Evolutionary conservation across 2,329 filamentous ascomycete species (phyloP).

Genomic region (Trichophyton equinum): DNA sequence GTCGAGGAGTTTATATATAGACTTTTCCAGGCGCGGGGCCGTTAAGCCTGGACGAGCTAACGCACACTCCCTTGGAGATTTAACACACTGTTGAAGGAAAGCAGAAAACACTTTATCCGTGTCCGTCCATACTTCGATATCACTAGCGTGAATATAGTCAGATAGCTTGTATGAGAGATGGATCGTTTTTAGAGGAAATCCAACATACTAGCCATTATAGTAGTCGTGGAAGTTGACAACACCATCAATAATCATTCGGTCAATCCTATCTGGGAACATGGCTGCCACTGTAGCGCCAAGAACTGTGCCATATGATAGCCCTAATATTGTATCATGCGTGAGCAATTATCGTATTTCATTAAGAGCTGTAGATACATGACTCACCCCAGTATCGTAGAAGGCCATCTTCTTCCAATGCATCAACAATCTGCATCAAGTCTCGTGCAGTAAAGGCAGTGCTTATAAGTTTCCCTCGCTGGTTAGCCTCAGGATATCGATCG

Average conservation of each 20-base stretch:
- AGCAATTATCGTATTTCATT: not conserved
- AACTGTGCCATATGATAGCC: slow-evolving; percentile 20
- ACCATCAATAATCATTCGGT: slow-evolving; percentile 28
- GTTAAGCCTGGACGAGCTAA: slow-evolving; percentile 22
- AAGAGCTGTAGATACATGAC: not conserved
- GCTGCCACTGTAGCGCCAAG: slow-evolving; percentile 23
- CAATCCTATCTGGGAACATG: slow-evolving; percentile 32
- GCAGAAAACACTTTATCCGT: slow-evolving; percentile 18
- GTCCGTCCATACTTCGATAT: slow-evolving; percentile 17
- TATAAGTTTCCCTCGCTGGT: slow-evolving; percentile 24
- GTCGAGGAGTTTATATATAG: slow-evolving; percentile 13
- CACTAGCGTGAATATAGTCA: slow-evolving; percentile 11
- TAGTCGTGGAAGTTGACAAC: slow-evolving; percentile 19
- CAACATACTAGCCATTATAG: slow-evolving; percentile 11
- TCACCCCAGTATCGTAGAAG: slow-evolving; percentile 30
- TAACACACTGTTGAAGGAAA: slow-evolving; percentile 19
- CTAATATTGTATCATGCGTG: slow-evolving; percentile 23
- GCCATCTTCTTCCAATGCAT: slow-evolving; percentile 31
- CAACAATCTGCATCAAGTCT: slow-evolving; percentile 34
- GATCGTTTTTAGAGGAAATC: not conserved
- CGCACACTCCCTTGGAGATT: slow-evolving; percentile 25
- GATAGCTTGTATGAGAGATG: not conserved
- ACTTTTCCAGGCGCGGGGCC: slow-evolving; percentile 32
- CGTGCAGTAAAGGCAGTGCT: slow-evolving; percentile 33
- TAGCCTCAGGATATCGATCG: slow-evolving; percentile 3